These are phyloP conservation scores for Neonectria coccinea DNA, from an alignment of 2,329 filamentous ascomycete genomes.

Conservation along the genomic window DNA sequence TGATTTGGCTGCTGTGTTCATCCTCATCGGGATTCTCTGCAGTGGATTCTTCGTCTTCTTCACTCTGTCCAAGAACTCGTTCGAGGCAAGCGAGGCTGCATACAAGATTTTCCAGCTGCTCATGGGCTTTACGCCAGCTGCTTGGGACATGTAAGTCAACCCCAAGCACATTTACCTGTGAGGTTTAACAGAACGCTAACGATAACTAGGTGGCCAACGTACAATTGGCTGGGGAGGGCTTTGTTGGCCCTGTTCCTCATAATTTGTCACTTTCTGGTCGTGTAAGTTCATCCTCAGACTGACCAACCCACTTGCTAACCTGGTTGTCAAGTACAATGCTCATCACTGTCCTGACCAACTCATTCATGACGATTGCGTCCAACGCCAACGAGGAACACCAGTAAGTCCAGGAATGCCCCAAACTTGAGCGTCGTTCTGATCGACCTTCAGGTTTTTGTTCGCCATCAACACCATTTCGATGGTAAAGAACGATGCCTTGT, in stretches of 20 bases:
- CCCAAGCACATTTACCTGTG: neutral
- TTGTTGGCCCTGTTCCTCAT: constrained; percentile 87
- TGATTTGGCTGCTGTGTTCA: constrained; percentile 85
- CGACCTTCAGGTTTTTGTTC: constrained; percentile 76
- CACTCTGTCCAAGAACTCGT: constrained; percentile 79
- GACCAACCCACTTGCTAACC: constrained; percentile 10
- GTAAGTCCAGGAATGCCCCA: constrained; percentile 51
- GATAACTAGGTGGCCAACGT: constrained; percentile 69
- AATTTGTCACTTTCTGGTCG: constrained; percentile 94
- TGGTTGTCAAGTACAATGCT: constrained; percentile 75
- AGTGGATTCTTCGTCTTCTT: constrained; percentile 98
- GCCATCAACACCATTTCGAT: constrained; percentile 97
- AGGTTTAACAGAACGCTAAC: constrained; percentile 29
- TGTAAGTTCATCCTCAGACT: constrained; percentile 60
- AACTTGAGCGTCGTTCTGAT: constrained; percentile 19
- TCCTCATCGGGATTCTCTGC: constrained; percentile 87
- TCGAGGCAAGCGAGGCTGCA: constrained; percentile 79
- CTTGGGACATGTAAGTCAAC: constrained; percentile 81
- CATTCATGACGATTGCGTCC: constrained; percentile 93
- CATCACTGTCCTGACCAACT: constrained; percentile 95
- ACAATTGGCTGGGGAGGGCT: constrained; percentile 81
- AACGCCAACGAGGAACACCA: constrained; percentile 94
- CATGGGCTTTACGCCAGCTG: constrained; percentile 95
- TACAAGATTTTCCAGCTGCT: constrained; percentile 94
- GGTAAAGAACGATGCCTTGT: constrained; percentile 97